Evolutionary conservation across 1,284 basidiomycete species (phyloP).

Genomic region (Naganishia sp.): DNA sequence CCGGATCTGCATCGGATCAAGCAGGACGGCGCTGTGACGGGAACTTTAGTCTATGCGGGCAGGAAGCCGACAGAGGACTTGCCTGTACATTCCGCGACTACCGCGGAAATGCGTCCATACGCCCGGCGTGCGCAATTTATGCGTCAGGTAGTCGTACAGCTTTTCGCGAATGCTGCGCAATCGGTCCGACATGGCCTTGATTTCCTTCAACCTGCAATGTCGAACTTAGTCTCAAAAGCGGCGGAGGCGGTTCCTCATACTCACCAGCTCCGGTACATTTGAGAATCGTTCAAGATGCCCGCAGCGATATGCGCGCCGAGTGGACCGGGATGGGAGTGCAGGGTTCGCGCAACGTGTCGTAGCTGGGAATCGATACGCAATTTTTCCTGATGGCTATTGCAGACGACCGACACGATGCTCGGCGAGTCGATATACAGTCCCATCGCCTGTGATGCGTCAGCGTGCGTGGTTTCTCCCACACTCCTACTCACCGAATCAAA

Average conservation of each 20-base stretch:
- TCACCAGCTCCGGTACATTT: conserved; percentile 64
- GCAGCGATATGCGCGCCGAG: conserved; percentile 52
- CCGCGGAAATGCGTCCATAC: conserved; percentile 86
- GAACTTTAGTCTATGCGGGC: neutral
- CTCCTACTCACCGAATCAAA: conserved; percentile 48
- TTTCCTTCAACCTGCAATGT: conserved; percentile 78
- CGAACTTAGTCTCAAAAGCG: neutral
- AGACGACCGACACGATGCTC: conserved; percentile 48
- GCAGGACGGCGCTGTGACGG: conserved; percentile 42
- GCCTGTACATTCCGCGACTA: conserved; percentile 51
- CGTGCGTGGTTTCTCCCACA: neutral
- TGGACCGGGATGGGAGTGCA: conserved; percentile 49
- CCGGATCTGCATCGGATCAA: conserved; percentile 43
- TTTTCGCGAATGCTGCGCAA: conserved; percentile 87
- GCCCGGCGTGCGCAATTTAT: conserved; percentile 81
- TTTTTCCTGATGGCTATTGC: conserved; percentile 42
- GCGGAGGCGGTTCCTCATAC: conserved; percentile 37
- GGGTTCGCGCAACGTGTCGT: conserved; percentile 43
- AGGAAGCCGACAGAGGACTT: conserved; percentile 29
- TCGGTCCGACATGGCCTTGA: conserved; percentile 85
- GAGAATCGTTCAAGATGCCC: conserved; percentile 45
- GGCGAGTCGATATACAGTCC: conserved; percentile 52
- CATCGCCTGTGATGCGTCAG: conserved; percentile 43
- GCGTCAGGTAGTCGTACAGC: conserved; percentile 73
- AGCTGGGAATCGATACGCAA: conserved; percentile 49